Evolutionary conservation across 345 rosid genomes (phyloP).

Genomic region (Populus pruinosa): DNA sequence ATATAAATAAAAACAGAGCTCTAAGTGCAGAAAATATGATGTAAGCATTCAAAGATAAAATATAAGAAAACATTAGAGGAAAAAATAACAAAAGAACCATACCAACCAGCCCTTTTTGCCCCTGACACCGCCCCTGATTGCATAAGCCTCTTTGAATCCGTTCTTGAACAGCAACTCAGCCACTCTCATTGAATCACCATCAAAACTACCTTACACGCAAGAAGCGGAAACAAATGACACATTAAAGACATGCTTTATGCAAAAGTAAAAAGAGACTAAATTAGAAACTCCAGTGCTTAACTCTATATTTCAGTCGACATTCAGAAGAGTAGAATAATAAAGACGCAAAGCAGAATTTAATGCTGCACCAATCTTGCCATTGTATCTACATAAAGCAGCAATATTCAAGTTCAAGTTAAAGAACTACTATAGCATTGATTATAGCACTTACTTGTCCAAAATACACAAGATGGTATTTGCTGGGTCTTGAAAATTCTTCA

Average conservation of each 20-base stretch:
- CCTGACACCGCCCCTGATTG: slow-evolving; percentile 73
- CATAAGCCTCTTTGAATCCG: slow-evolving; percentile 87
- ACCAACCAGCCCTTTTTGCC: slow-evolving; percentile 96
- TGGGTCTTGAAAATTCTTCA: slow-evolving; percentile 54
- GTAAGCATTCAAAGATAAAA: neutral
- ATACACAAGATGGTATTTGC: slow-evolving; percentile 55
- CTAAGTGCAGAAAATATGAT: neutral
- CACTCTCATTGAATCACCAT: slow-evolving; percentile 68
- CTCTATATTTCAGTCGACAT: neutral
- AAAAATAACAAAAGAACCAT: slow-evolving; percentile 26
- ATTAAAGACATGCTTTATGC: neutral
- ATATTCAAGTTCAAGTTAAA: neutral
- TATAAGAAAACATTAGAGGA: neutral
- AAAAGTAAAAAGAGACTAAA: neutral
- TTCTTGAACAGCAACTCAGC: slow-evolving; percentile 68
- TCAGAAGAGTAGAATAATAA: neutral
- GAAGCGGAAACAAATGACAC: slow-evolving; percentile 9
- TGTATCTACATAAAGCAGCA: neutral
- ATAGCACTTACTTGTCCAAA: slow-evolving; percentile 64
- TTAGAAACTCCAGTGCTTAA: neutral
- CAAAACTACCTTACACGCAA: slow-evolving; percentile 85
- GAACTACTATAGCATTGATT: neutral
- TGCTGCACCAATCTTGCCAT: too few relatives aligned
- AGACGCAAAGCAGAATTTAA: too few relatives aligned
- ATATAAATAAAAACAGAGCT: neutral